A percentile compares a stretch with the other conserved stretches of the same genome.
Evolutionary conservation across 2,329 filamentous ascomycete genomes (phyloP).

Genomic region (Pseudogymnoascus sp.): DNA sequence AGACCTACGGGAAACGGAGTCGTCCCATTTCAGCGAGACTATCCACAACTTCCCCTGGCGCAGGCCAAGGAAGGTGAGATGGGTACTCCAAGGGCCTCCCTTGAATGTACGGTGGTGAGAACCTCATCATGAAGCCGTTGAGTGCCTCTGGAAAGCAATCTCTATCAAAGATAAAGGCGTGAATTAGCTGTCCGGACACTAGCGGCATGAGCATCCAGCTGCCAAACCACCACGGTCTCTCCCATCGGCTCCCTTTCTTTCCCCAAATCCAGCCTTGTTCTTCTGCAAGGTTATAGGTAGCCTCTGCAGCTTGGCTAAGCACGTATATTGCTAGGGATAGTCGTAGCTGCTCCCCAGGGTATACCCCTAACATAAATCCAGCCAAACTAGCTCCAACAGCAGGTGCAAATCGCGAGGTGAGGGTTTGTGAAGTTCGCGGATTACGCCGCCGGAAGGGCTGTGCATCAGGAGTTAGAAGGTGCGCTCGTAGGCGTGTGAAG

Average conservation of each 20-base stretch:
- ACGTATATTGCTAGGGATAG: slow-evolving; percentile 75
- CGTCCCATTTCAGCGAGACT: slow-evolving; percentile 72
- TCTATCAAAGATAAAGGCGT: slow-evolving; percentile 67
- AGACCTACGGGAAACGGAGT: slow-evolving; percentile 70
- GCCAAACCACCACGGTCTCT: slow-evolving; percentile 72
- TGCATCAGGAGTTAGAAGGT: slow-evolving; percentile 71
- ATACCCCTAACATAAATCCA: slow-evolving; percentile 72
- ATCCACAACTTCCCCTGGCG: slow-evolving; percentile 66
- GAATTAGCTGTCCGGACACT: slow-evolving; percentile 65
- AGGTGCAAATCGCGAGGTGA: slow-evolving; percentile 78
- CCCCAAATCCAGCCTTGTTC: slow-evolving; percentile 62
- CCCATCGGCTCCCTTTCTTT: slow-evolving; percentile 44
- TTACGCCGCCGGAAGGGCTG: slow-evolving; percentile 75
- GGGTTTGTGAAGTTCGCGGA: slow-evolving; percentile 59
- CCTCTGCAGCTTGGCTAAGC: slow-evolving; percentile 74
- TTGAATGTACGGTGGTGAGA: slow-evolving; percentile 74
- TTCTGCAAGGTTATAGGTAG: slow-evolving; percentile 75
- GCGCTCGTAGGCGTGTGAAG: slow-evolving; percentile 67
- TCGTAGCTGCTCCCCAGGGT: slow-evolving; percentile 59
- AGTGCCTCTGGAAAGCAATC: slow-evolving; percentile 60
- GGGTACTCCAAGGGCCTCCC: slow-evolving; percentile 61
- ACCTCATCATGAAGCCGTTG: slow-evolving; percentile 52
- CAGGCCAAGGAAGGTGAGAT: slow-evolving; percentile 61
- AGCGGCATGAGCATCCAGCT: slow-evolving; percentile 75
- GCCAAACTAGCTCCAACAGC: slow-evolving; percentile 85